These are phyloP conservation scores for Teunomyces kruisii DNA, from an alignment of 805 yeast species.

Conservation along the genomic window DNA sequence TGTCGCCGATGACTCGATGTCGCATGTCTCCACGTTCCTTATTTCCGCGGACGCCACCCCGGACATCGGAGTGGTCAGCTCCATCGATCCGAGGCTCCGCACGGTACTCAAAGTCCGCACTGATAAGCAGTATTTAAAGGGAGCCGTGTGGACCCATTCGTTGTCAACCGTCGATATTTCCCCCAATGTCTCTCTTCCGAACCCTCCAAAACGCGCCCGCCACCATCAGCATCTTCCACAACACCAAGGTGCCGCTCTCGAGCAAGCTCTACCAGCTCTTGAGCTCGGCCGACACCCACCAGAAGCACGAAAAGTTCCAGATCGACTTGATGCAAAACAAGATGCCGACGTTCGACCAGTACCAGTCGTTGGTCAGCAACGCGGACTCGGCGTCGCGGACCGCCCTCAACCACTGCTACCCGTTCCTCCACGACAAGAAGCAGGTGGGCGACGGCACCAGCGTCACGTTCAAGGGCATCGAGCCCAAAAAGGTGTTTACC, in stretches of 20 bases:
- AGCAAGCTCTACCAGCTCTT: slow-evolving; percentile 29
- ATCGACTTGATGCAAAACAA: slow-evolving; percentile 37
- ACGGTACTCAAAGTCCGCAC: slow-evolving; percentile 3
- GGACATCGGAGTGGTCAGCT: background rate
- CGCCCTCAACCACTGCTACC: slow-evolving; percentile 32
- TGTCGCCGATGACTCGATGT: background rate
- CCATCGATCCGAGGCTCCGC: slow-evolving; percentile 1
- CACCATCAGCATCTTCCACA: slow-evolving; percentile 42
- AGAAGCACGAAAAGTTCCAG: slow-evolving; percentile 27
- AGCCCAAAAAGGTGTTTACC: slow-evolving; percentile 30
- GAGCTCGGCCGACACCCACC: slow-evolving; percentile 30
- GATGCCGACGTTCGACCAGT: slow-evolving; percentile 46
- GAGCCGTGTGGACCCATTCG: background rate
- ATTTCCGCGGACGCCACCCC: background rate
- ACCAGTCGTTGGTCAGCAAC: slow-evolving; percentile 24
- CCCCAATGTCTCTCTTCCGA: slow-evolving; percentile 39
- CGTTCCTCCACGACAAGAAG: slow-evolving; percentile 33
- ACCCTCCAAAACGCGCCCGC: slow-evolving; percentile 43
- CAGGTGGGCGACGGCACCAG: slow-evolving; percentile 12
- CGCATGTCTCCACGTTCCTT: background rate
- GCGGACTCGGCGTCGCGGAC: slow-evolving; percentile 22
- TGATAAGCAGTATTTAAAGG: background rate
- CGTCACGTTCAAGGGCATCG: slow-evolving; percentile 20
- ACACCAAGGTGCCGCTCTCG: slow-evolving; percentile 33
- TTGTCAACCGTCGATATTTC: background rate